Evolutionary conservation across 169 alveolate genomes (phyloP).

Genomic region (Eimeria tenella): DNA sequence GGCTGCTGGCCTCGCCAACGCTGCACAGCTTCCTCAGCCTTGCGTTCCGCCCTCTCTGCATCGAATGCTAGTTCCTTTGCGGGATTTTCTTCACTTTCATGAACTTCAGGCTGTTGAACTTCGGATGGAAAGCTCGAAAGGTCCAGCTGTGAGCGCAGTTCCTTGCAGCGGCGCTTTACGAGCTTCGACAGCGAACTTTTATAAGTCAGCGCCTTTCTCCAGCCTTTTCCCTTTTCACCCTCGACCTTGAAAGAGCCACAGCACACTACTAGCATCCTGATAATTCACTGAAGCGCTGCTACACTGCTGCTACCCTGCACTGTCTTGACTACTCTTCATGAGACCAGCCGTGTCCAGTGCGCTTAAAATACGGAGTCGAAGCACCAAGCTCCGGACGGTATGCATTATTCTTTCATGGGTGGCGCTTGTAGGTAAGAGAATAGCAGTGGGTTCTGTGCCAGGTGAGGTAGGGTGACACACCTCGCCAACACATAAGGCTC

Average conservation of each 20-base stretch:
- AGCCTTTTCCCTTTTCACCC: conserved; percentile 64
- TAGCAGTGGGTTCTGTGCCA: no score
- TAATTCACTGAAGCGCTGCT: not conserved
- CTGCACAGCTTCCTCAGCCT: conserved; percentile 72
- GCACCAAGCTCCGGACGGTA: no score
- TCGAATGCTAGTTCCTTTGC: conserved; percentile 11
- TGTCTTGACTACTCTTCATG: not conserved
- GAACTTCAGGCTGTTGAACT: not conserved
- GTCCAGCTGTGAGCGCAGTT: conserved; percentile 33
- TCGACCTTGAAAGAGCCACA: conserved; percentile 27
- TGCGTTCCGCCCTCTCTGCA: conserved; percentile 65
- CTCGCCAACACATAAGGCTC: conserved; percentile 69
- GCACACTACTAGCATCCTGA: not conserved
- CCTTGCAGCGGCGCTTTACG: conserved; percentile 67
- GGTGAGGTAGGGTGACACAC: conserved; percentile 3
- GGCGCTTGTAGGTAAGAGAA: no score
- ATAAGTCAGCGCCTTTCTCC: conserved; percentile 48
- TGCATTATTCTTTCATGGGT: no score
- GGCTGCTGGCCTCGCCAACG: conserved; percentile 70
- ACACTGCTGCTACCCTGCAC: not conserved
- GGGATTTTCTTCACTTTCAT: not conserved
- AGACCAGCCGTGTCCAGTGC: not conserved
- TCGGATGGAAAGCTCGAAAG: not conserved
- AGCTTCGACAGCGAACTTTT: conserved; percentile 48
- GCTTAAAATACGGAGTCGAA: no score